A percentile compares a stretch with the other conserved stretches of the same genome.
phyloP scores from a whole-genome alignment of 768 basidiomycete species.

The Macrolepiota fuliginosa region DNA sequence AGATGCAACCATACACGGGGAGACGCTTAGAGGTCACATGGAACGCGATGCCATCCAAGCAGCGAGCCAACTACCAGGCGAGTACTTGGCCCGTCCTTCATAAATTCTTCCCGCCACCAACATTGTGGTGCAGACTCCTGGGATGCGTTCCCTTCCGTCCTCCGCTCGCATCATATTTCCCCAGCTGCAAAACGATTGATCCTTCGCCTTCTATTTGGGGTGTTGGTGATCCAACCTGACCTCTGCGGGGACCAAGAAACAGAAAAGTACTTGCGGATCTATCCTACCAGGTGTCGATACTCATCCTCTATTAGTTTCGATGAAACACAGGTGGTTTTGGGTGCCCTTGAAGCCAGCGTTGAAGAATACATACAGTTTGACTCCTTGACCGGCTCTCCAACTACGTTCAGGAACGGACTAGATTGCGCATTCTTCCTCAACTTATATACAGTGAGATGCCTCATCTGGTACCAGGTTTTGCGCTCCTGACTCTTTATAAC shows the following conservation, averaged over 20 bases:
- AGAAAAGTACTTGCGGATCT: not conserved
- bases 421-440: slow-evolving; percentile 6
- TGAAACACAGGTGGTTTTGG: not conserved
- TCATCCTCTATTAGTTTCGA: not conserved
- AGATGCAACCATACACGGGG: slow-evolving; percentile 2
- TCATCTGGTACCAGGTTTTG: not conserved
- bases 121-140: slow-evolving; percentile 45
- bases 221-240: slow-evolving; percentile 49
- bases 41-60: slow-evolving; percentile 54
- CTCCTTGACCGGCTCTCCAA: not conserved
- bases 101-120: not conserved
- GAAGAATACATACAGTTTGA: slow-evolving; percentile 2
- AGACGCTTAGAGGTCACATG: slow-evolving; percentile 35
- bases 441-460: slow-evolving; percentile 4
- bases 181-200: slow-evolving; percentile 60
- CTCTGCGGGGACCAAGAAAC: slow-evolving; percentile 19
- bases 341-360: slow-evolving; percentile 6
- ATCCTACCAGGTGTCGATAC: not conserved
- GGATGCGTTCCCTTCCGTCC: slow-evolving; percentile 40
- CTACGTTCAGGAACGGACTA: not conserved
- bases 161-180: slow-evolving; percentile 51
- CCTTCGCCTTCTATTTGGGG: slow-evolving; percentile 52
- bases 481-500: not conserved
- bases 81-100: slow-evolving; percentile 1
- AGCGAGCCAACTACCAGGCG: slow-evolving; percentile 70